Percentiles rank a stretch among this genome's conserved stretches.
Conservation (phyloP, 2,329 filamentous ascomycete genomes). For the Fusarium ramigenum region DNA sequence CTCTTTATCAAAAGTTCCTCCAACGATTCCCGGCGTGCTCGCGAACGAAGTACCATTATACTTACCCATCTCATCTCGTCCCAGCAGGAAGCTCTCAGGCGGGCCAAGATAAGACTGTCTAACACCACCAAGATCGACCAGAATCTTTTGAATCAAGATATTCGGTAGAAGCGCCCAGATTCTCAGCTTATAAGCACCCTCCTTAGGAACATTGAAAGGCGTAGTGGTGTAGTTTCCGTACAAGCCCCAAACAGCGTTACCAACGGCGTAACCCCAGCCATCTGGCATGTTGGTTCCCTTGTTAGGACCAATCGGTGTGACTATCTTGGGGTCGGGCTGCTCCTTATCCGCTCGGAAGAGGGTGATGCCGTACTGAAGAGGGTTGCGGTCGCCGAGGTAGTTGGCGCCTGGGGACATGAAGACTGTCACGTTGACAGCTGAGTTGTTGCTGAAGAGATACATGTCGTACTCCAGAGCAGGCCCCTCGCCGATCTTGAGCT, state of each 20-base stretch:
- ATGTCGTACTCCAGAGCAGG: conserved; percentile 69
- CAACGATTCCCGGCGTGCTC: conserved; percentile 1
- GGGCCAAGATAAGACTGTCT: conserved; percentile 64
- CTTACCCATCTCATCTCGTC: conserved; percentile 7
- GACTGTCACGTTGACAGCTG: conserved; percentile 55
- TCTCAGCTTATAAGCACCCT: conserved; percentile 59
- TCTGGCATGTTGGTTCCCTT: conserved; percentile 22
- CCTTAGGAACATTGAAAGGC: conserved; percentile 51
- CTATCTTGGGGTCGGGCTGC: conserved; percentile 13
- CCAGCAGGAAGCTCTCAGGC: conserved; percentile 60
- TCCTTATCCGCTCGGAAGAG: conserved; percentile 53
- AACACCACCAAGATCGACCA: conserved; percentile 65
- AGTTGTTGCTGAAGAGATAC: conserved; percentile 66
- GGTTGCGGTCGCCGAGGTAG: conserved; percentile 59
- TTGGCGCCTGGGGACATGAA: conserved; percentile 64
- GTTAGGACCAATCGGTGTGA: conserved; percentile 25
- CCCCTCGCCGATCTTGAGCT: conserved; percentile 57
- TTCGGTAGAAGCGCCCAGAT: conserved; percentile 63
- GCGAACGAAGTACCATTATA: conserved; percentile 28
- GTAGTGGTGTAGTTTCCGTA: conserved; percentile 56
- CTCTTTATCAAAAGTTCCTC: neutral
- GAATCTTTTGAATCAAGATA: conserved; percentile 64
- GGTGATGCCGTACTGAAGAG: conserved; percentile 61
- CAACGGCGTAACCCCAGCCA: conserved; percentile 46
- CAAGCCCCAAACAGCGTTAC: conserved; percentile 58